Percentiles rank a stretch among this genome's conserved stretches.
phyloP scores from a whole-genome alignment of 345 rosid genomes.

The Citrus reticulata region DNA sequence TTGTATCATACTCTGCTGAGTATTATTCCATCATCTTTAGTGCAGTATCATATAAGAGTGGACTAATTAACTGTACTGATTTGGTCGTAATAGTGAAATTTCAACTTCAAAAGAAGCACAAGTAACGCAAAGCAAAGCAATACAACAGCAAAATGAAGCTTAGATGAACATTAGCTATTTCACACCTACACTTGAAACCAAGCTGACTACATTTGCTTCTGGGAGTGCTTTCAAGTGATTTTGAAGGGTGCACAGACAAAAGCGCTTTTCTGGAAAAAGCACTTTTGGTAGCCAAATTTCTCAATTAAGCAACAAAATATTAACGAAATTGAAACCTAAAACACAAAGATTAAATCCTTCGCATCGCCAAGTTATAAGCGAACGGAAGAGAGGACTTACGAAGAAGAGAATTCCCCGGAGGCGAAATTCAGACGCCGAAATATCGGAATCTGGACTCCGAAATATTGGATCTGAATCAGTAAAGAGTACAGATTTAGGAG shows the following conservation, averaged over 20 bases:
- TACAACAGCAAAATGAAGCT: background rate
- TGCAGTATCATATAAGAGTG: background rate
- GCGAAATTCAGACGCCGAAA: slow-evolving; percentile 9
- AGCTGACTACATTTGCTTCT: background rate
- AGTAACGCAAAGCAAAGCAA: background rate
- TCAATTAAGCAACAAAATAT: background rate
- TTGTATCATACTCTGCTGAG: background rate
- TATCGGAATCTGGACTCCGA: slow-evolving; percentile 9
- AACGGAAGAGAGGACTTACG: background rate
- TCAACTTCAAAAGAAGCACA: background rate
- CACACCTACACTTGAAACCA: background rate
- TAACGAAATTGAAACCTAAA: background rate
- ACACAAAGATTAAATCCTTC: background rate
- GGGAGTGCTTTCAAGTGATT: background rate
- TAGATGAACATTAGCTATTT: background rate
- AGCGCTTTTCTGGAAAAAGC: background rate
- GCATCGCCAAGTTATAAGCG: background rate
- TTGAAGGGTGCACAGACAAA: background rate
- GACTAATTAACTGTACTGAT: background rate
- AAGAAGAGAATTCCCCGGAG: background rate
- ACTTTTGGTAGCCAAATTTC: background rate
- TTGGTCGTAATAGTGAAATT: background rate
- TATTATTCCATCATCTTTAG: too few relatives aligned
- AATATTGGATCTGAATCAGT: background rate
- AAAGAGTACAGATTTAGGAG: background rate